phyloP scores from a whole-genome alignment of 495 filamentous ascomycete species.

The Articulospora tetracladia region DNA sequence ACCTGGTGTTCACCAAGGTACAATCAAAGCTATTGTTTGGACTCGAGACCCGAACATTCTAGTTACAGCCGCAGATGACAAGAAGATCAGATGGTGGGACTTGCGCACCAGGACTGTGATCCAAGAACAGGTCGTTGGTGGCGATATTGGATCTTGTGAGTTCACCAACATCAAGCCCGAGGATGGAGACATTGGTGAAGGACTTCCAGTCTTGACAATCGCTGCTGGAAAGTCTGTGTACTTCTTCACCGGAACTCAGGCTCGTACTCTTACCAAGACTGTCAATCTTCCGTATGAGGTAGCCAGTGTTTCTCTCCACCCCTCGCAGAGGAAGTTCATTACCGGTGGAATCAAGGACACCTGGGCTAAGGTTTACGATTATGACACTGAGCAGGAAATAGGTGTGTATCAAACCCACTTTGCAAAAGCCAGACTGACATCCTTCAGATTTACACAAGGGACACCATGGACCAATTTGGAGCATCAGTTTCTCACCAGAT shows the following conservation, averaged over 20 bases:
- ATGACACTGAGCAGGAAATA: constrained; percentile 74
- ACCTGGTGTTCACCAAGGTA: constrained; percentile 71
- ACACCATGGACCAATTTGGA: constrained; percentile 97
- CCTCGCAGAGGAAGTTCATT: constrained; percentile 73
- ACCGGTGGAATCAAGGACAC: constrained; percentile 87
- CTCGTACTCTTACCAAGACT: constrained; percentile 70
- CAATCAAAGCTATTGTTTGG: constrained; percentile 96
- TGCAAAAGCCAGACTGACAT: constrained; percentile 23
- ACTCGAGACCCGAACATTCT: constrained; percentile 79
- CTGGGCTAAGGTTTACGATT: constrained; percentile 90
- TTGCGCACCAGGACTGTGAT: constrained; percentile 68
- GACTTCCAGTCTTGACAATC: constrained; percentile 54
- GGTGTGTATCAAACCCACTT: constrained; percentile 41
- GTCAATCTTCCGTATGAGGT: constrained; percentile 76
- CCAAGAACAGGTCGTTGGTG: constrained; percentile 68
- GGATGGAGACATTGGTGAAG: constrained; percentile 45
- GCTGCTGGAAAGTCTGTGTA: constrained; percentile 88
- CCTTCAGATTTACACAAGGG: constrained; percentile 81
- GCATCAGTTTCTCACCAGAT: constrained; percentile 87
- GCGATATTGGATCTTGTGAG: constrained; percentile 87
- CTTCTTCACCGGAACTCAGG: constrained; percentile 77
- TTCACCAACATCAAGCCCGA: constrained; percentile 53
- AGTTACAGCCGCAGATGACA: constrained; percentile 86
- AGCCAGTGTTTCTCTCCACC: constrained; percentile 83
- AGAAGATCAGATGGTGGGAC: constrained; percentile 93